A percentile compares a stretch with the other conserved stretches of the same genome.
Conservation (phyloP, 495 filamentous ascomycete genomes). For the Lindgomyces ingoldianus region DNA sequence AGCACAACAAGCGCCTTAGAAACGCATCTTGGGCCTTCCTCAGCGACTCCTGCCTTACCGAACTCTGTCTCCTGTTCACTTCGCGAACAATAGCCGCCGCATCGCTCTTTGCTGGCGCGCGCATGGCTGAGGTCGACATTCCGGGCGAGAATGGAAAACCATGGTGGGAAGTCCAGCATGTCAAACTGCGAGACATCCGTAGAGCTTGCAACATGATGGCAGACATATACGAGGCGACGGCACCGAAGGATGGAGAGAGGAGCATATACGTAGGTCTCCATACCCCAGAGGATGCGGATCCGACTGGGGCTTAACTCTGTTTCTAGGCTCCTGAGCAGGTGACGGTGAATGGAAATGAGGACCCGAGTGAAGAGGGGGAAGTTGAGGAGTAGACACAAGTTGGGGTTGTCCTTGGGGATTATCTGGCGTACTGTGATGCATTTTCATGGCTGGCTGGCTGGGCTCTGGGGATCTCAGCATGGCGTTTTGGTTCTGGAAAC, state of each 20-base stretch:
- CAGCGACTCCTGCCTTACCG: slow-evolving; percentile 82
- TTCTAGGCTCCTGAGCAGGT: too few relatives aligned
- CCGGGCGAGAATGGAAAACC: slow-evolving; percentile 73
- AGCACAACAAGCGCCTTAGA: slow-evolving; percentile 72
- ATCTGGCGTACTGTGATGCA: too few relatives aligned
- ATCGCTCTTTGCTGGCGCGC: slow-evolving; percentile 80
- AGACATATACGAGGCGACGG: slow-evolving; percentile 65
- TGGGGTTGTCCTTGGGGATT: too few relatives aligned
- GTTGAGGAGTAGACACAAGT: too few relatives aligned
- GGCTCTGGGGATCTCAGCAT: too few relatives aligned
- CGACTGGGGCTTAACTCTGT: too few relatives aligned
- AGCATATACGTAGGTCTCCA: slow-evolving; percentile 44
- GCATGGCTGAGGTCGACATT: slow-evolving; percentile 67
- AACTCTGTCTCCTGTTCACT: slow-evolving; percentile 78
- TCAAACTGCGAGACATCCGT: slow-evolving; percentile 62
- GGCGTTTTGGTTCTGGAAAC: too few relatives aligned
- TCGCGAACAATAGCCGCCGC: slow-evolving; percentile 79
- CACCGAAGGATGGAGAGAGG: slow-evolving; percentile 35
- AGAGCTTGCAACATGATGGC: slow-evolving; percentile 69
- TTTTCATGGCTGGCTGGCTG: too few relatives aligned
- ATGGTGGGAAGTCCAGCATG: slow-evolving; percentile 80
- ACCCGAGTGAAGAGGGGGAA: too few relatives aligned
- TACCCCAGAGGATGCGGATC: slow-evolving; percentile 41
- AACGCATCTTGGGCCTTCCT: slow-evolving; percentile 89
- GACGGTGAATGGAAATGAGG: too few relatives aligned